Evolutionary conservation across 1,284 basidiomycete species (phyloP), one percentile per base, ranked within the genome.

Genomic region (Boletellus deceptivus): DNA sequence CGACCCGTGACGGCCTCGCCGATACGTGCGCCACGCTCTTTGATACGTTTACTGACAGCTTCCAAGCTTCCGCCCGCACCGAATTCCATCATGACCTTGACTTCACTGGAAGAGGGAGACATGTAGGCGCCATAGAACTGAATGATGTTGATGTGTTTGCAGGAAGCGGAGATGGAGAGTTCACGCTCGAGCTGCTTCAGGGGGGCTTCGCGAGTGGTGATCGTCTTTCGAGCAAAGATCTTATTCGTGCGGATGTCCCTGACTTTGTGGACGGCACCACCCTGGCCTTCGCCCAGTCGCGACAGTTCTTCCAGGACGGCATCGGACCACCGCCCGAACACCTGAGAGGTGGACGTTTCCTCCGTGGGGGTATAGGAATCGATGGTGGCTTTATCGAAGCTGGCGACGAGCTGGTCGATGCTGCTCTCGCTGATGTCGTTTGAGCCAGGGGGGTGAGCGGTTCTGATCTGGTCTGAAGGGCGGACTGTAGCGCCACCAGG

Each of bases 81-180:
- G 61, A 77, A 89, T 70, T 99, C 97, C 92, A 98, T 97, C 59
- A 97, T 78, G 57, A 99, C 93, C 63, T 93, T 95, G 64, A 99
- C 89, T 70, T 95, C 91, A 57, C 89, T 90, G 45, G 91, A 89
- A 38, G 89, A 91, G 29, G 93, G 91, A 31, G 93, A 89, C 70
- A 98, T 89, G 73, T 96, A 99, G 16, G 94, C 94, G 43, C 96
- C 97, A 64, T 92, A 90, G 74, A 96, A 98, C 50, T 83, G 78
- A 49, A 96, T 88, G 70, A 99, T 97, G 68, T 93, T 95, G 56
- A 84, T 75, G 60, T 97, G 93, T 43, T 84, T 77, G 52, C 90
- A 93, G 38, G 84, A 82, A 35, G 92, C 86, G 57, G 93, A 91
- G 71, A 98, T 94, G 46, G 85, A 83, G 50, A 99, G 80, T 72